Conservation (phyloP, 805 yeast genomes). For the Cyberlindnera meyerae region DNA sequence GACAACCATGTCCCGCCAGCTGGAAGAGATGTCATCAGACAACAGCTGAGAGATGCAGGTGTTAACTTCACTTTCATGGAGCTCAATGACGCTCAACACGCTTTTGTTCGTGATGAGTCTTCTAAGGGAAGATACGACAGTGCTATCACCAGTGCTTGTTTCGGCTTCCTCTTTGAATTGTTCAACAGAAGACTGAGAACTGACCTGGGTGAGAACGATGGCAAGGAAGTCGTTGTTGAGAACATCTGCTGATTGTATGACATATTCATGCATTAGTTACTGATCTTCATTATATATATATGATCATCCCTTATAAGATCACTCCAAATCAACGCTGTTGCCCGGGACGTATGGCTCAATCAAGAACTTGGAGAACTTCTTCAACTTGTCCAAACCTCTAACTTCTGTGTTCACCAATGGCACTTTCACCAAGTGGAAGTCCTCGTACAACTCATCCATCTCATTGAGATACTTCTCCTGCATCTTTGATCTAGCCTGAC, state of each 20-base stretch:
- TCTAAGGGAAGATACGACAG: constrained; percentile 81
- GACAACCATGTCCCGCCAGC: constrained; percentile 78
- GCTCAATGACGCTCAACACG: constrained; percentile 76
- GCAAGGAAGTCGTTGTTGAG: constrained; percentile 45
- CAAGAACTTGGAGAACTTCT: constrained; percentile 76
- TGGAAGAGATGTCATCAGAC: constrained; percentile 70
- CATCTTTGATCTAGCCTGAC: constrained; percentile 91
- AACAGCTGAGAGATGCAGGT: constrained; percentile 49
- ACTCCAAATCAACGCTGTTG: constrained; percentile 21
- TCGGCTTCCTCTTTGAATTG: constrained; percentile 63
- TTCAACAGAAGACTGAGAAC: constrained; percentile 63
- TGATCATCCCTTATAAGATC: neutral
- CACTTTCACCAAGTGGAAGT: constrained; percentile 92
- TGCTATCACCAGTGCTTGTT: constrained; percentile 64
- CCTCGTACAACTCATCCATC: constrained; percentile 94
- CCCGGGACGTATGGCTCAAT: constrained; percentile 72
- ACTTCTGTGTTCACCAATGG: constrained; percentile 94
- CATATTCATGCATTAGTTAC: neutral
- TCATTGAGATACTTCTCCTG: constrained; percentile 93
- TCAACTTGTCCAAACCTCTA: constrained; percentile 84
- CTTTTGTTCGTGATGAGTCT: constrained; percentile 72
- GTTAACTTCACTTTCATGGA: constrained; percentile 70
- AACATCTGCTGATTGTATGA: constrained; percentile 66
- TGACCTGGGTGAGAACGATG: constrained; percentile 63
- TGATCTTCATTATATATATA: neutral